These are phyloP conservation scores for Sphenostylis stenocarpa DNA, from an alignment of 306 rosid species.

Conservation along the genomic window DNA sequence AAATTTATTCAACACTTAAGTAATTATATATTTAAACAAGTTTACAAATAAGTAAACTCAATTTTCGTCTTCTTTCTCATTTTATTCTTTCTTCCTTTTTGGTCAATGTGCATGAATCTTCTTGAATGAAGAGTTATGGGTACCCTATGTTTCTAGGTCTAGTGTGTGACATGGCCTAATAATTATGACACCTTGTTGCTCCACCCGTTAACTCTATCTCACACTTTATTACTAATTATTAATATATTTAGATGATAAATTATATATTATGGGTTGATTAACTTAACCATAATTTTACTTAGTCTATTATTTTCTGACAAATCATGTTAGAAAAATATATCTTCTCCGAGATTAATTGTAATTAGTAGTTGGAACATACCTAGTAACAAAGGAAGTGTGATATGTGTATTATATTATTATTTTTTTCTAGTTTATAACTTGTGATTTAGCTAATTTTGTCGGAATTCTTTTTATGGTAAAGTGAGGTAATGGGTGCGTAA, in stretches of 20 bases:
- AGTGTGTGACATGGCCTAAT: neutral
- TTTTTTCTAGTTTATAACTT: no score
- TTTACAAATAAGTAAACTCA: neutral
- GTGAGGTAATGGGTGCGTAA: neutral
- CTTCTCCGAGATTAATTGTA: neutral
- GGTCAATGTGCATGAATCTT: neutral
- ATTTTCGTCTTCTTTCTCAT: neutral
- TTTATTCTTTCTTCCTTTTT: neutral
- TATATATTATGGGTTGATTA: neutral
- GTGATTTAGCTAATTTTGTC: no score
- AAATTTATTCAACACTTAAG: neutral
- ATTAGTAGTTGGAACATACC: neutral
- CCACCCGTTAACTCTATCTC: neutral
- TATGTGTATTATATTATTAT: no score
- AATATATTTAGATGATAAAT: neutral
- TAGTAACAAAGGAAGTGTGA: neutral
- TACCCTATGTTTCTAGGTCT: neutral
- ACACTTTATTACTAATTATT: neutral
- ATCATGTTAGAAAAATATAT: neutral
- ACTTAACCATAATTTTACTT: no score
- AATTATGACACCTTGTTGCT: neutral
- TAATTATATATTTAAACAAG: neutral
- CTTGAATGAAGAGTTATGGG: neutral
- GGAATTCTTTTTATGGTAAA: no score
- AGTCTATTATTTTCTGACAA: neutral